A percentile compares a stretch with the other conserved stretches of the same genome.
Evolutionary conservation across 805 yeast species (phyloP).

Genomic region (Soucietia sequanensis): DNA sequence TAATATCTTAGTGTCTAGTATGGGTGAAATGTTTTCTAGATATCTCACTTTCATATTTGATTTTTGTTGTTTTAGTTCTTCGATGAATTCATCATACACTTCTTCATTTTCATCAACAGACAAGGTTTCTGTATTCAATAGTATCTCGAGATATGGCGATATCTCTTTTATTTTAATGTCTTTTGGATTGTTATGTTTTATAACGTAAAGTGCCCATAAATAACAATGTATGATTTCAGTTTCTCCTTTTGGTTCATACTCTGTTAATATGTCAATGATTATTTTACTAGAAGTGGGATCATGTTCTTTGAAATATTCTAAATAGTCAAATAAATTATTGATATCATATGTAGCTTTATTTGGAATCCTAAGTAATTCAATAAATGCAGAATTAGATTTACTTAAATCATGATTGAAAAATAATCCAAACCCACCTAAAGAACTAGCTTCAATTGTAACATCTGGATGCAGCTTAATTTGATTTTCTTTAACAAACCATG

Average conservation of each 20-base stretch:
- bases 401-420: conserved; percentile 15
- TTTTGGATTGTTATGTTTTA: too few relatives aligned
- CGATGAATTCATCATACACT: not conserved
- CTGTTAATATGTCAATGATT: conserved; percentile 17
- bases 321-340: conserved; percentile 13
- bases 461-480: conserved; percentile 12
- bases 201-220: conserved; percentile 23
- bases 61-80: too few relatives aligned
- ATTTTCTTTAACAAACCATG: conserved; percentile 5
- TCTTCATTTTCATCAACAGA: not conserved
- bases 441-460: conserved; percentile 17
- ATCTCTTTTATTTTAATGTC: too few relatives aligned
- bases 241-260: conserved; percentile 24
- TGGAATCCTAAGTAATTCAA: conserved; percentile 21
- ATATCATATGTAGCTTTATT: conserved; percentile 17
- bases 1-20: too few relatives aligned
- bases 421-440: conserved; percentile 33
- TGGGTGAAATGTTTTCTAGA: too few relatives aligned
- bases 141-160: conserved; percentile 4
- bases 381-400: too few relatives aligned
- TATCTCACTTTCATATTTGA: too few relatives aligned
- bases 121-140: conserved; percentile 5
- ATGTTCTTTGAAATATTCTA: conserved; percentile 15
- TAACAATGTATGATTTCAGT: conserved; percentile 26
- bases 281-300: conserved; percentile 15